Evolutionary conservation across 2,329 filamentous ascomycete genomes (phyloP).

Genomic region (Cytospora piceae): DNA sequence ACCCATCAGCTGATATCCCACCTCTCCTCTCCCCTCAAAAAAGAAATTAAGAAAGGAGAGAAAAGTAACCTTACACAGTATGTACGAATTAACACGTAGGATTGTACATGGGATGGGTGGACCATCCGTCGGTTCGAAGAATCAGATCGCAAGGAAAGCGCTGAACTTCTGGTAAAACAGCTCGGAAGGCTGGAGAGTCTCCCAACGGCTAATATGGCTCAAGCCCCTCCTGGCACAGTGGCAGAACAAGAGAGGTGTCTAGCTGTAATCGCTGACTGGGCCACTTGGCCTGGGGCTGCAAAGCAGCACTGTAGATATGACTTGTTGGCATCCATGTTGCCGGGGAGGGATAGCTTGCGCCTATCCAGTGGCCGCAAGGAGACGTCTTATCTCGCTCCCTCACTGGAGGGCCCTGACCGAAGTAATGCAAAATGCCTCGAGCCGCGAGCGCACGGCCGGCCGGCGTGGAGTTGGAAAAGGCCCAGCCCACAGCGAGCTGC

Average conservation of each 20-base stretch:
- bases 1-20: slow-evolving; percentile 1
- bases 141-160: background rate
- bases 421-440: slow-evolving; percentile 4
- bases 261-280: background rate
- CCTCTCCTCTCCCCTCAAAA: background rate
- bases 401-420: background rate
- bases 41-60: background rate
- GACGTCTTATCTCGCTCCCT: background rate
- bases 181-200: background rate
- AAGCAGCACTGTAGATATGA: background rate
- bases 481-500: slow-evolving; percentile 6
- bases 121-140: background rate
- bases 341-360: too few relatives aligned
- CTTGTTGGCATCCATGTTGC: background rate
- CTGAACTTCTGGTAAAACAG: background rate
- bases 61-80: background rate
- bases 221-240: background rate
- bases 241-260: background rate
- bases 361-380: too few relatives aligned
- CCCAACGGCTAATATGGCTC: background rate
- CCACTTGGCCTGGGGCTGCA: background rate
- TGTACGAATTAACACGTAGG: background rate
- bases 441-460: slow-evolving; percentile 10
- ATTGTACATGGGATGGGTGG: background rate
- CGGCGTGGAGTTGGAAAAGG: background rate